phyloP scores from a whole-genome alignment of 805 yeast genomes.

The Scheffersomyces amazonensis region DNA sequence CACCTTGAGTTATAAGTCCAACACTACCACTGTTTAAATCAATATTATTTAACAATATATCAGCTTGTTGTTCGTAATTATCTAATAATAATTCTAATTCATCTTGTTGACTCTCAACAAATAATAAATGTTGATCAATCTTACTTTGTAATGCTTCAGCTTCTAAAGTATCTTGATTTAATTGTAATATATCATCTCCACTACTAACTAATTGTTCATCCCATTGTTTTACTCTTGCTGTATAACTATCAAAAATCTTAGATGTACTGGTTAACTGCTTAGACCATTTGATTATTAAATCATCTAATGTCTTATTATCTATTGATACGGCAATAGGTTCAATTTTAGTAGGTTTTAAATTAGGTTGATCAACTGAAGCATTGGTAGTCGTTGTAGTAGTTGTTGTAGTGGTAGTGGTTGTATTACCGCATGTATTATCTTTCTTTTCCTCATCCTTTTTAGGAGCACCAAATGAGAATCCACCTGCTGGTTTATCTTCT shows the following conservation, averaged over 20 bases:
- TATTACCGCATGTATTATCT: constrained; percentile 12
- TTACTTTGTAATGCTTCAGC: constrained; percentile 85
- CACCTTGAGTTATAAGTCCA: neutral
- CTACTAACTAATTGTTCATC: constrained; percentile 80
- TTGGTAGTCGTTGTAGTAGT: constrained; percentile 8
- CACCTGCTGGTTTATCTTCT: constrained; percentile 10
- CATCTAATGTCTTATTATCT: constrained; percentile 90
- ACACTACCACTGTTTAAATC: constrained; percentile 22
- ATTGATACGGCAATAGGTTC: constrained; percentile 72
- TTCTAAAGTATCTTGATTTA: constrained; percentile 71
- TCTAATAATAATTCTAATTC: constrained; percentile 81
- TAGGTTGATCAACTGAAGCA: constrained; percentile 16
- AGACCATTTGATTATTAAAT: constrained; percentile 90
- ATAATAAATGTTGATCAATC: constrained; percentile 82
- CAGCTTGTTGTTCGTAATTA: constrained; percentile 77
- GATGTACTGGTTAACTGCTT: constrained; percentile 74
- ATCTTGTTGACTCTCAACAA: constrained; percentile 88
- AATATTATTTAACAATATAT: constrained; percentile 40
- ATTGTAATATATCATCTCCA: constrained; percentile 76
- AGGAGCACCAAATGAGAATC: constrained; percentile 2
- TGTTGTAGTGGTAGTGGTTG: constrained; percentile 6
- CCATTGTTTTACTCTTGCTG: constrained; percentile 78
- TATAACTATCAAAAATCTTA: constrained; percentile 69
- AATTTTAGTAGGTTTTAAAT: constrained; percentile 49
- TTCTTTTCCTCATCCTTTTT: constrained; percentile 12